A percentile compares a stretch with the other conserved stretches of the same genome.
Evolutionary conservation across 441 rosid genomes (phyloP).

Genomic region (Euphorbia celastroides): DNA sequence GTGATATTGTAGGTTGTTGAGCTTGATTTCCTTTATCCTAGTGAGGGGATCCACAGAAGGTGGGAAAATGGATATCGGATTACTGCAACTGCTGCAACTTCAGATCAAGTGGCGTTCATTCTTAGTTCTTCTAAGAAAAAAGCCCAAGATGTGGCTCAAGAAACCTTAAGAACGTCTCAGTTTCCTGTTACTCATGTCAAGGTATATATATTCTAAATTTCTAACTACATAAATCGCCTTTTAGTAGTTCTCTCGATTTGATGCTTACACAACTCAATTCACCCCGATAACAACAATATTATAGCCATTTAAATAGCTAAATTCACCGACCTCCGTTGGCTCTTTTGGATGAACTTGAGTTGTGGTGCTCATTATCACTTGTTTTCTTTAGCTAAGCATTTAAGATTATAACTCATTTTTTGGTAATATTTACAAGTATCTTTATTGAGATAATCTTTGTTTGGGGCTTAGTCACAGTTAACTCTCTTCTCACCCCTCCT

Average conservation of each 20-base stretch:
- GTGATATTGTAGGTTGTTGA: conserved; percentile 40
- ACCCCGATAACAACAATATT: too few relatives aligned
- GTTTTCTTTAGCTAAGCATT: background rate
- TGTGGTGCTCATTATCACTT: background rate
- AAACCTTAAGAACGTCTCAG: conserved; percentile 39
- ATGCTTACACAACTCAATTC: background rate
- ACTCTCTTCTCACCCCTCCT: too few relatives aligned
- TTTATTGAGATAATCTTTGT: too few relatives aligned
- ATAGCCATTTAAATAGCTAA: too few relatives aligned
- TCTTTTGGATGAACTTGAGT: background rate
- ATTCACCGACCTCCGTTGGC: background rate
- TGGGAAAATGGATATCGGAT: conserved; percentile 48
- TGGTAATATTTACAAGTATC: too few relatives aligned
- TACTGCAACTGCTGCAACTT: conserved; percentile 44
- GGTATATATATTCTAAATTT: conserved; percentile 45
- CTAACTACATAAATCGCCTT: background rate
- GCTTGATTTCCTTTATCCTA: conserved; percentile 52
- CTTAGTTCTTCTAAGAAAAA: conserved; percentile 41
- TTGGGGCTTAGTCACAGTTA: too few relatives aligned
- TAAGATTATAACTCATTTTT: too few relatives aligned
- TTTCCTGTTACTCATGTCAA: conserved; percentile 66
- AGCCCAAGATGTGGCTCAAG: conserved; percentile 38
- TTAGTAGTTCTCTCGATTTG: background rate
- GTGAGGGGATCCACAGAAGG: conserved; percentile 51
- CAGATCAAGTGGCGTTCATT: conserved; percentile 44